Evolutionary conservation across 164 flowering plant species (phyloP).

Genomic region (Piper betle): DNA sequence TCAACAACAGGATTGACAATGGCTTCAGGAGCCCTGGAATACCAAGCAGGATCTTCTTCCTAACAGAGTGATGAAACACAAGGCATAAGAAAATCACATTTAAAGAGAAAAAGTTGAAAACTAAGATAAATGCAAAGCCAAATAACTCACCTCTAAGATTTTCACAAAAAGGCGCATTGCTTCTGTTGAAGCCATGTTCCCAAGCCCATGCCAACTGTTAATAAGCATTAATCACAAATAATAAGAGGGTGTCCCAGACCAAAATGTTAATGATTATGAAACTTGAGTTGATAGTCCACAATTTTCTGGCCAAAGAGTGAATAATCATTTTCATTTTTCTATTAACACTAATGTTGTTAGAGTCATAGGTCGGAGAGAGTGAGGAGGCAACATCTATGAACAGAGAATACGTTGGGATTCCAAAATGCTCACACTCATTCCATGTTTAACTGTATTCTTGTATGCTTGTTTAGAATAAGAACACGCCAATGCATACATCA

Average conservation of each 20-base stretch:
- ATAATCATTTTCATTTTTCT: too few species aligned
- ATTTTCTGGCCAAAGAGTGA: too few species aligned
- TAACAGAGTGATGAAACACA: slow-evolving; percentile 17
- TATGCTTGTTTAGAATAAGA: not conserved
- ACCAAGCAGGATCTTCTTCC: slow-evolving; percentile 99
- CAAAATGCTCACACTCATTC: too few species aligned
- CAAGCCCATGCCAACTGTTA: slow-evolving; percentile 89
- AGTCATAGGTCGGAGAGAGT: too few species aligned
- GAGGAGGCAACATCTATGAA: too few species aligned
- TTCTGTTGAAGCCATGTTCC: slow-evolving; percentile 80
- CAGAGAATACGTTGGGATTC: too few species aligned
- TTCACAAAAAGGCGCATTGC: slow-evolving; percentile 99
- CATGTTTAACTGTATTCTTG: too few species aligned
- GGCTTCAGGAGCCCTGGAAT: slow-evolving; percentile 72
- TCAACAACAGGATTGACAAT: slow-evolving; percentile 57
- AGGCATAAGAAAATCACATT: not conserved
- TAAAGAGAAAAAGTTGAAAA: not conserved
- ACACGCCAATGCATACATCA: slow-evolving; percentile 3
- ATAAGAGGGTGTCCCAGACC: not conserved
- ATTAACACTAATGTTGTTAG: too few species aligned
- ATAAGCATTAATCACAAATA: slow-evolving; percentile 4
- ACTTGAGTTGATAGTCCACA: too few species aligned
- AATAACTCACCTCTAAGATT: slow-evolving; percentile 68
- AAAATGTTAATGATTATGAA: not conserved
- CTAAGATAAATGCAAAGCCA: not conserved